Conservation (phyloP, 1,284 basidiomycete species). For the Gastroboletus turbinatus region DNA sequence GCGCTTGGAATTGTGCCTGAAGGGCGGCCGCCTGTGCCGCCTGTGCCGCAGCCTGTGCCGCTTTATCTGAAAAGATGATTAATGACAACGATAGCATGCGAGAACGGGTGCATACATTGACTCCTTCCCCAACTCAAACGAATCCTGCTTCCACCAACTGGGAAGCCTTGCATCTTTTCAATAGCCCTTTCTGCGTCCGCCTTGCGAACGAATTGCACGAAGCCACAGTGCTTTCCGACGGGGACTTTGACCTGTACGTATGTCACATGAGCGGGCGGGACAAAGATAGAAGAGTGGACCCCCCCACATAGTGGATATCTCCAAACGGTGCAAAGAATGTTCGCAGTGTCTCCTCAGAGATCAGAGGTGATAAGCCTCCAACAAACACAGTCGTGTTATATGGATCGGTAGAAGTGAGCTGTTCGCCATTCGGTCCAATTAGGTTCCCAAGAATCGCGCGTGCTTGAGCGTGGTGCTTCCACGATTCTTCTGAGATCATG, state of each 20-base stretch:
- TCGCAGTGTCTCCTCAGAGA: constrained; percentile 83
- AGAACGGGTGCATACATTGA: constrained; percentile 61
- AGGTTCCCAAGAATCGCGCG: constrained; percentile 76
- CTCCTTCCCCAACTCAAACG: constrained; percentile 91
- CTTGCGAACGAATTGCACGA: constrained; percentile 92
- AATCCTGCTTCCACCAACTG: constrained; percentile 87
- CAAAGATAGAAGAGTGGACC: constrained; percentile 5
- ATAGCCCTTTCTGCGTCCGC: constrained; percentile 91
- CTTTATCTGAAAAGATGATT: constrained; percentile 59
- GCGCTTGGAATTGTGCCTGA: constrained; percentile 49
- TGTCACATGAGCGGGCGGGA: constrained; percentile 12
- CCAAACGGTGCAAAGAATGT: constrained; percentile 90
- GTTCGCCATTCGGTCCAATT: constrained; percentile 81
- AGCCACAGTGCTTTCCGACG: constrained; percentile 92
- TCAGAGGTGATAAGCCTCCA: constrained; percentile 81
- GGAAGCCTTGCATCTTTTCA: constrained; percentile 95
- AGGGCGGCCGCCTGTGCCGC: constrained; percentile 73
- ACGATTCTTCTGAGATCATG: constrained; percentile 68
- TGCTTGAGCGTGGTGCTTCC: constrained; percentile 80
- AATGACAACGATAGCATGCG: constrained; percentile 1
- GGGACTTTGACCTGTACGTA: constrained; percentile 84
- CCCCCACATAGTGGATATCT: constrained; percentile 83
- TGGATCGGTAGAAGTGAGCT: constrained; percentile 81
- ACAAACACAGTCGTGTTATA: constrained; percentile 94
- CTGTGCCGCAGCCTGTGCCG: constrained; percentile 82